phyloP scores from a whole-genome alignment of 2,329 filamentous ascomycete species.

The Cytospora piceicola region DNA sequence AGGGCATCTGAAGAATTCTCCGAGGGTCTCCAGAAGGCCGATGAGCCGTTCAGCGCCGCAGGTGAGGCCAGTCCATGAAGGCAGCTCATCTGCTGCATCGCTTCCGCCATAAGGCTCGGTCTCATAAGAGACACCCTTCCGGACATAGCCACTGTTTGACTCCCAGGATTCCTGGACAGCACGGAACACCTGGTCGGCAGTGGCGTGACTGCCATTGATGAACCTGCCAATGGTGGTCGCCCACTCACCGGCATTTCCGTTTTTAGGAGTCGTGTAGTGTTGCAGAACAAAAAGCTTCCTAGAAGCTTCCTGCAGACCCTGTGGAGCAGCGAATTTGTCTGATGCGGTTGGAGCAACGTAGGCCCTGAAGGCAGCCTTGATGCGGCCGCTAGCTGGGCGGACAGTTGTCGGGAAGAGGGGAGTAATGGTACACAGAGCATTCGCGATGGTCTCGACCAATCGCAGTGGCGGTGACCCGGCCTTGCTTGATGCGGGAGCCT shows the following conservation, averaged over 20 bases:
- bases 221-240: slow-evolving; percentile 64
- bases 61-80: slow-evolving; percentile 73
- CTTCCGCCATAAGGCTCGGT: slow-evolving; percentile 53
- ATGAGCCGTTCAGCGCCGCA: slow-evolving; percentile 72
- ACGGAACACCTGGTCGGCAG: slow-evolving; percentile 77
- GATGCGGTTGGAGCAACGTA: slow-evolving; percentile 68
- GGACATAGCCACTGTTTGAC: slow-evolving; percentile 58
- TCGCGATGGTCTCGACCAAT: slow-evolving; percentile 69
- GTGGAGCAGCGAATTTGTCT: slow-evolving; percentile 52
- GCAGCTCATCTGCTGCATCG: slow-evolving; percentile 55
- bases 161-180: slow-evolving; percentile 83
- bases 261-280: slow-evolving; percentile 81
- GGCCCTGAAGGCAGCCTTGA: slow-evolving; percentile 62
- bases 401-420: slow-evolving; percentile 84
- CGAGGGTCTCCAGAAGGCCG: slow-evolving; percentile 67
- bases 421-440: slow-evolving; percentile 72
- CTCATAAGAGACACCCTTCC: slow-evolving; percentile 49
- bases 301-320: slow-evolving; percentile 59
- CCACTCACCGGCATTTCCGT: slow-evolving; percentile 79
- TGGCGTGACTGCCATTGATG: slow-evolving; percentile 68
- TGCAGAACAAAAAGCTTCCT: slow-evolving; percentile 71
- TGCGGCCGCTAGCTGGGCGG: slow-evolving; percentile 72
- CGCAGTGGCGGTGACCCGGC: slow-evolving; percentile 46
- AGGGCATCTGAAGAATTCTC: slow-evolving; percentile 63
- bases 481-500: slow-evolving; percentile 47